A percentile compares a stretch with the other conserved stretches of the same genome.
These are phyloP conservation scores for Fusarium sterilihyphosum DNA, from an alignment of 2,329 filamentous ascomycete species.

Conservation along the genomic window DNA sequence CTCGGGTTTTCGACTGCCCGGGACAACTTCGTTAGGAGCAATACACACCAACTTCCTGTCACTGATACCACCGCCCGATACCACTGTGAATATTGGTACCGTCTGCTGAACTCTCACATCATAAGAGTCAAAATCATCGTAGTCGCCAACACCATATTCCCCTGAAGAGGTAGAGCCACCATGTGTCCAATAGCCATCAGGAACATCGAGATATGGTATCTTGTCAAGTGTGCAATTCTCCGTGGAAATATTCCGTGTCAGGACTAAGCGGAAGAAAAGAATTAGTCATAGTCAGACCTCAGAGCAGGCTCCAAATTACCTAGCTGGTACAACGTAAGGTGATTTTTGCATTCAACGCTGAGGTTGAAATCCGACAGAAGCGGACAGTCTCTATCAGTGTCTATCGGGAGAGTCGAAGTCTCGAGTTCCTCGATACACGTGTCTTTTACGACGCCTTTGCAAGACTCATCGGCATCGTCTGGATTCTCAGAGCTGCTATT, in stretches of 20 bases:
- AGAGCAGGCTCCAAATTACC: neutral
- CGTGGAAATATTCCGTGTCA: neutral
- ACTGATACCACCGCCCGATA: fast-evolving
- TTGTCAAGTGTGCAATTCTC: neutral
- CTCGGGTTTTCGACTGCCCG: neutral
- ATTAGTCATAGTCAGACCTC: fast-evolving
- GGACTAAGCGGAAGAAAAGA: neutral
- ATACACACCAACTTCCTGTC: neutral
- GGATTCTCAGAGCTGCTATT: neutral
- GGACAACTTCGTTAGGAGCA: neutral
- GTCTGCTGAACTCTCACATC: neutral
- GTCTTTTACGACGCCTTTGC: neutral
- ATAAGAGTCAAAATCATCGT: neutral
- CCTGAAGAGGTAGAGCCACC: neutral
- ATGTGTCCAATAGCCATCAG: neutral
- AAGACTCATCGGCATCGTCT: neutral
- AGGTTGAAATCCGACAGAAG: too few relatives aligned
- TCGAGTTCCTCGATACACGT: neutral
- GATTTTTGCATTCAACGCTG: fast-evolving
- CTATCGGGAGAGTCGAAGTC: neutral
- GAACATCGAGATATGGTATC: neutral
- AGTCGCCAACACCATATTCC: too few relatives aligned
- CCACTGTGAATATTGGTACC: neutral
- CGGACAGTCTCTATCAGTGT: fast-evolving
- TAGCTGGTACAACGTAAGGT: neutral